These are phyloP conservation scores for Cyberlindnera mycetangii DNA, from an alignment of 805 yeast genomes.

Conservation along the genomic window DNA sequence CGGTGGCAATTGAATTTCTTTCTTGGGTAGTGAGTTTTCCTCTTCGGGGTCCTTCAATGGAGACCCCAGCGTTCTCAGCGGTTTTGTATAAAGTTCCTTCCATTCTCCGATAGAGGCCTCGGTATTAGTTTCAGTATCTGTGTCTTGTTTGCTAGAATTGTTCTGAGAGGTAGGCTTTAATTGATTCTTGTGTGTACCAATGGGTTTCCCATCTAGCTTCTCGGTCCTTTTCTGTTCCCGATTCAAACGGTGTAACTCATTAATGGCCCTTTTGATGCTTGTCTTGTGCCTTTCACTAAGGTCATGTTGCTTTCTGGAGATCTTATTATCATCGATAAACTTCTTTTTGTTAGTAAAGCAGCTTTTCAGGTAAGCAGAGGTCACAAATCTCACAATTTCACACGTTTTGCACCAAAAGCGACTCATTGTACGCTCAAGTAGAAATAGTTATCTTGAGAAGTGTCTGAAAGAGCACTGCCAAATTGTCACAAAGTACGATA, in stretches of 20 bases:
- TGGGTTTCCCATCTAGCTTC: constrained; percentile 16
- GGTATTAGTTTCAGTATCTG: not conserved
- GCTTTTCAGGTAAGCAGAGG: not conserved
- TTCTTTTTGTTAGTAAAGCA: constrained; percentile 8
- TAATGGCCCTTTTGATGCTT: constrained; percentile 23
- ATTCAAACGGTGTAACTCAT: constrained; percentile 28
- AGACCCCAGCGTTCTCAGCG: constrained; percentile 1
- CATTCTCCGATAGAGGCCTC: constrained; percentile 16
- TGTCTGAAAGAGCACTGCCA: not conserved
- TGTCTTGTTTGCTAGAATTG: not conserved
- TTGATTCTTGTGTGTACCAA: too few species aligned
- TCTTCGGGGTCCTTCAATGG: constrained; percentile 8
- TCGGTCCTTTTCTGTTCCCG: constrained; percentile 17
- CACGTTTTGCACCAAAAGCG: constrained; percentile 31
- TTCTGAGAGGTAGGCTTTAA: too few species aligned
- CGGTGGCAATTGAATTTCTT: constrained; percentile 8
- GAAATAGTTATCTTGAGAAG: not conserved
- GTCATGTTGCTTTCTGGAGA: constrained; percentile 34
- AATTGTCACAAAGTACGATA: not conserved
- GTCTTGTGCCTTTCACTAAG: constrained; percentile 31
- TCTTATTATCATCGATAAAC: constrained; percentile 37
- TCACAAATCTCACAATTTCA: constrained; percentile 32
- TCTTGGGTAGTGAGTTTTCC: constrained; percentile 1
- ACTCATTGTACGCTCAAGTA: constrained; percentile 8
- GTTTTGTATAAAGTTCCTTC: constrained; percentile 12